Base-by-base conservation (phyloP, 116 monocot genomes). In the Trichopus zeylanicus region DNA sequence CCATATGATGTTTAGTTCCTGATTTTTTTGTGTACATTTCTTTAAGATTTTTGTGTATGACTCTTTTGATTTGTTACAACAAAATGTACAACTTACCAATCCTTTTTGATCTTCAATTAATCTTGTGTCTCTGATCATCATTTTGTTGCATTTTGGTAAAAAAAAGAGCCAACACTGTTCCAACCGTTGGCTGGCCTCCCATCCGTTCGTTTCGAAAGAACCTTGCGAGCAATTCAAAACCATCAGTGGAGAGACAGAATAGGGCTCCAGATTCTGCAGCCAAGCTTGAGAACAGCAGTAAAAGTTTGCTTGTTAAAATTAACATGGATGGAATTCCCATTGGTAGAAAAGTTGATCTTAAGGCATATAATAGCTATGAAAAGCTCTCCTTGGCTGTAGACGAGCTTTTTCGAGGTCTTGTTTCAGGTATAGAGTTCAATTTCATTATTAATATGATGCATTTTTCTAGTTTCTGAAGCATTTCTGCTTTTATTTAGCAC, bases 271-370 rank as follows among this genome's bases (percentile, higher is more conserved):
- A 62, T 22, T 29, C 29, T 0, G 47, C 18, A 2, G 15, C 7
- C 7, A 72, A 81, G 46, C 6, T 35, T 15, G 76, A 67, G 38
- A 65, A 15, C 19, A 31, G 16, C 13, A 31, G 31, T 37, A 77
- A 67, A 13, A 70, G 75, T 27, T 51, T 78, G 31, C 72, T 84
- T 53, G 77, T 88, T 71, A 88, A 88, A 38, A 84, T 88, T 18
- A 77, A 84, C 63, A 88, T 84, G 89, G 89, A 89, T 65, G 89
- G 84, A 5, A 65, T 87, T 27, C 87, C 87, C 1, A 82, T 87
- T 56, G 87, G 87, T 31, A 63, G 87, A 32, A 89, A 89, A 70
- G 69, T 84, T 4, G 77, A 89, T 59, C 71, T 89, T 28, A 78
- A 67, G 37, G 67, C 84, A 8, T 81, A 75, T 55, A 67, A 72